Percentiles rank a stretch among this genome's conserved stretches.
Conservation (phyloP, 371 early-diverging fungal species). For the Rhizopus stolonifer region DNA sequence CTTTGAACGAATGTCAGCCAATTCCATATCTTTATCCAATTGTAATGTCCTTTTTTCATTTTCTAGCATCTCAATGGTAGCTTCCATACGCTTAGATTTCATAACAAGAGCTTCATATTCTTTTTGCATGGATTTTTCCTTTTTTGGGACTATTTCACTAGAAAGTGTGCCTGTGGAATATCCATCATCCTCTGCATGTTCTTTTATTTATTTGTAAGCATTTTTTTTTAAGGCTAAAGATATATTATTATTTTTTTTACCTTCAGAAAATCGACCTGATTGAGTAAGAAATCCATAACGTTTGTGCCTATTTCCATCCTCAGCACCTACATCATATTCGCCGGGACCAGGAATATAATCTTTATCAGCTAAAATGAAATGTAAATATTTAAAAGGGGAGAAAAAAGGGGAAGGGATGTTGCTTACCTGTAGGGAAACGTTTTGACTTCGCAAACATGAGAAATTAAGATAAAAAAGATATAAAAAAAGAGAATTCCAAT, state of each 20-base stretch:
- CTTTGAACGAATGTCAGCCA: constrained; percentile 35
- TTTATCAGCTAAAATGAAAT: constrained; percentile 22
- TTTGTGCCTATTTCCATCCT: constrained; percentile 26
- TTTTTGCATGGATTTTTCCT: constrained; percentile 30
- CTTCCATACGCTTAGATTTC: constrained; percentile 35
- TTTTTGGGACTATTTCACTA: constrained; percentile 16
- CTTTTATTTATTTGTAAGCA: not conserved
- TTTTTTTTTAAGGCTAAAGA: too few relatives aligned
- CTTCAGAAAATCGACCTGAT: constrained; percentile 28
- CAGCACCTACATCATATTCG: constrained; percentile 34
- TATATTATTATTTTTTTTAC: not conserved
- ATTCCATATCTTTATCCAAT: constrained; percentile 26
- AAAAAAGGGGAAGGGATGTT: too few relatives aligned
- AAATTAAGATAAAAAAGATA: constrained; percentile 6
- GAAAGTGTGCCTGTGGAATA: not conserved
- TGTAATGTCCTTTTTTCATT: constrained; percentile 28
- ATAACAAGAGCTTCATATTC: constrained; percentile 36
- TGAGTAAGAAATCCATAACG: constrained; percentile 34
- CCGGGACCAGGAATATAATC: constrained; percentile 48
- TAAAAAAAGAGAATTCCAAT: constrained; percentile 5
- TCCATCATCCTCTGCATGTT: not conserved
- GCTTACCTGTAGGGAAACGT: constrained; percentile 40
- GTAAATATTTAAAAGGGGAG: too few relatives aligned
- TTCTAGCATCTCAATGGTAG: constrained; percentile 19
- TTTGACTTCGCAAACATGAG: constrained; percentile 47